These are phyloP conservation scores for Amaranthus hypochondriacus DNA, from an alignment of 148 eudicot species.

Conservation along the genomic window DNA sequence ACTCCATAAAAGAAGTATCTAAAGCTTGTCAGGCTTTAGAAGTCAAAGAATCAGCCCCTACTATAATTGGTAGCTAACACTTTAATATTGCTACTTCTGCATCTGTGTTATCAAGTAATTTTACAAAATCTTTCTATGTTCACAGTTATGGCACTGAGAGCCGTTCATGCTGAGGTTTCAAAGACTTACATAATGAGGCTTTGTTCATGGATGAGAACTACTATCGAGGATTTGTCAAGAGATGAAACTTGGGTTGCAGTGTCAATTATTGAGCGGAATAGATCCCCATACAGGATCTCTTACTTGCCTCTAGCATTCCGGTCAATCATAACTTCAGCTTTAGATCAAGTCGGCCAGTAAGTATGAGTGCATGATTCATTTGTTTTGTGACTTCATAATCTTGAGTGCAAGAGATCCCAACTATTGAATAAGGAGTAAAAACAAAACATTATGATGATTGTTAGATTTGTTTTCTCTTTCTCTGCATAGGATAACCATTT, in stretches of 20 bases:
- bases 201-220: slow-evolving; percentile 89
- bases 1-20: slow-evolving; percentile 80
- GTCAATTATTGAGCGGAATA: slow-evolving; percentile 87
- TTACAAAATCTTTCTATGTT: slow-evolving; percentile 19
- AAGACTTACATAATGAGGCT: slow-evolving; percentile 81
- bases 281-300: slow-evolving; percentile 86
- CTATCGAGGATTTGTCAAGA: slow-evolving; percentile 74
- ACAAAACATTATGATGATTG: background rate
- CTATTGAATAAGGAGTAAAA: background rate
- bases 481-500: background rate
- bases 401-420: background rate
- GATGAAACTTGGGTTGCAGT: slow-evolving; percentile 89
- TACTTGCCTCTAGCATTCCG: slow-evolving; percentile 81
- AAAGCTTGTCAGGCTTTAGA: slow-evolving; percentile 86
- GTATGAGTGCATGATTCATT: slow-evolving; percentile 29
- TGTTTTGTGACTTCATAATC: background rate
- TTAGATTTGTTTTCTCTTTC: background rate
- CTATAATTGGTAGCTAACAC: slow-evolving; percentile 54
- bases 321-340: slow-evolving; percentile 62
- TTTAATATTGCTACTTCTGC: slow-evolving; percentile 1
- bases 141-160: slow-evolving; percentile 70
- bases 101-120: slow-evolving; percentile 17
- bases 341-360: slow-evolving; percentile 65
- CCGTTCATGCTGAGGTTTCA: slow-evolving; percentile 79
- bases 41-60: slow-evolving; percentile 90